A percentile compares a stretch with the other conserved stretches of the same genome.
Evolutionary conservation across 2,329 filamentous ascomycete species (phyloP).

Genomic region (Proliferodiscus dingleyae): DNA sequence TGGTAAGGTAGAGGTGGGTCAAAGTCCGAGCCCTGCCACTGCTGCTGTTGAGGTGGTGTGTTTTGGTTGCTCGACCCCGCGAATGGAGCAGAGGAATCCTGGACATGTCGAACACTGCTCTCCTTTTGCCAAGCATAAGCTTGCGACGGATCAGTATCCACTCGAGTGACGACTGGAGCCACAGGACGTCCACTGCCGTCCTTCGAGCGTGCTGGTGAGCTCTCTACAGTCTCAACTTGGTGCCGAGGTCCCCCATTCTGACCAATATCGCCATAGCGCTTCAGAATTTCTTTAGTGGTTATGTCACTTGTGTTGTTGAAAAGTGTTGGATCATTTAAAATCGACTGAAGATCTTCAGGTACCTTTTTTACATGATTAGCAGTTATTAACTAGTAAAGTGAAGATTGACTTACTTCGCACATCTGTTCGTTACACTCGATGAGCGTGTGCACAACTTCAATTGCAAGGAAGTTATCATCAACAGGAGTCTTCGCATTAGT

Average conservation of each 20-base stretch:
- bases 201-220: slow-evolving; percentile 48
- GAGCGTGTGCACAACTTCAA: slow-evolving; percentile 85
- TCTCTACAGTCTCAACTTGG: slow-evolving; percentile 54
- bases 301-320: slow-evolving; percentile 81
- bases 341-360: slow-evolving; percentile 81
- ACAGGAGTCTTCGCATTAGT: slow-evolving; percentile 62
- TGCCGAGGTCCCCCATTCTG: slow-evolving; percentile 47
- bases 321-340: slow-evolving; percentile 76
- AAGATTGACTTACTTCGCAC: slow-evolving; percentile 70
- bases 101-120: slow-evolving; percentile 74
- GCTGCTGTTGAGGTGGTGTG: slow-evolving; percentile 46
- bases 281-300: slow-evolving; percentile 95
- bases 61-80: slow-evolving; percentile 37
- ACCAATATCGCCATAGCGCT: slow-evolving; percentile 78
- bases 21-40: slow-evolving; percentile 36
- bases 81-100: slow-evolving; percentile 47
- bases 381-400: slow-evolving; percentile 14
- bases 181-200: slow-evolving; percentile 41
- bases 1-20: slow-evolving; percentile 25
- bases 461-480: slow-evolving; percentile 89
- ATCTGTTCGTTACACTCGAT: slow-evolving; percentile 94
- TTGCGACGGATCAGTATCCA: slow-evolving; percentile 81
- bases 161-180: slow-evolving; percentile 55
- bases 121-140: slow-evolving; percentile 72
- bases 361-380: slow-evolving; percentile 55